phyloP scores from a whole-genome alignment of 2,329 filamentous ascomycete genomes.

The Periconia digitata region DNA sequence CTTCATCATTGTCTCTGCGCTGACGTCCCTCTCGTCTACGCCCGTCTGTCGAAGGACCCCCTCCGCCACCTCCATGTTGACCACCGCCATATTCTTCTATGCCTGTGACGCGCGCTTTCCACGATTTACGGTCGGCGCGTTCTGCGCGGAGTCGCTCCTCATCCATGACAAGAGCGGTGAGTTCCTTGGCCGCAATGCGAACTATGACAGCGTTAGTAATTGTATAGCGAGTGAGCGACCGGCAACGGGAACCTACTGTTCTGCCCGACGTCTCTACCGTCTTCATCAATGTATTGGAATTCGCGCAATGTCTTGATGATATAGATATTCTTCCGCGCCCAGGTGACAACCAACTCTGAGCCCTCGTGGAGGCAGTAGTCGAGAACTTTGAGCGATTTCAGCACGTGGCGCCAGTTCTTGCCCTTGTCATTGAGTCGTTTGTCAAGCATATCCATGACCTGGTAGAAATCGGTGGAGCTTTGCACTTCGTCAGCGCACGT shows the following conservation, averaged over 20 bases:
- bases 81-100: constrained; percentile 74
- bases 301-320: constrained; percentile 98
- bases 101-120: constrained; percentile 95
- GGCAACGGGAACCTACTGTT: constrained; percentile 69
- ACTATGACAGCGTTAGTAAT: constrained; percentile 58
- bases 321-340: constrained; percentile 97
- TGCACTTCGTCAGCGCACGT: constrained; percentile 27
- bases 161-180: constrained; percentile 88
- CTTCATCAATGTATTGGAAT: constrained; percentile 95
- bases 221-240: not conserved
- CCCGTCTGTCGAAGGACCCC: constrained; percentile 23
- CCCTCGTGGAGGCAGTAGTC: constrained; percentile 98
- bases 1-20: constrained; percentile 72
- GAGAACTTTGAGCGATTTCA: constrained; percentile 95
- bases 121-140: constrained; percentile 85
- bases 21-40: constrained; percentile 47
- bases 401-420: constrained; percentile 98
- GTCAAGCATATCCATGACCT: constrained; percentile 99
- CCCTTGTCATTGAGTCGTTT: constrained; percentile 98
- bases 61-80: constrained; percentile 44
- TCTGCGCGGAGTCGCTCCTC: constrained; percentile 90
- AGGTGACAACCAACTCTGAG: constrained; percentile 93
- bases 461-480: constrained; percentile 95
- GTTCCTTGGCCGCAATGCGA: constrained; percentile 91
- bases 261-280: constrained; percentile 91